A percentile compares a stretch with the other conserved stretches of the same genome.
Conservation (phyloP, 225 moss, liverwort and hornwort genomes). For the Asterella californica region DNA sequence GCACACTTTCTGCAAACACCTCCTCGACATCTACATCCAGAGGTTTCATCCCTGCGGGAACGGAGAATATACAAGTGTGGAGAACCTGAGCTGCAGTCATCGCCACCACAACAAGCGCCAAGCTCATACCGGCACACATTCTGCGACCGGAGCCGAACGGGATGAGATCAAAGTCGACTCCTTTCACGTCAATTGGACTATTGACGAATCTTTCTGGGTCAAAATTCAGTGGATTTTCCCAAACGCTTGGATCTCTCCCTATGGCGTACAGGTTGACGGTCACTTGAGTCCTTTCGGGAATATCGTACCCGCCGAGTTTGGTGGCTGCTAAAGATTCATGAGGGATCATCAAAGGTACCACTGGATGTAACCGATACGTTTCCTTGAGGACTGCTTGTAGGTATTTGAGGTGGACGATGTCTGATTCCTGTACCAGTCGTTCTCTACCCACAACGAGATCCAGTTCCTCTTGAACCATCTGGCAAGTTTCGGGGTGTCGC, state of each 20-base stretch:
- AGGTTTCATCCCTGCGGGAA: not conserved
- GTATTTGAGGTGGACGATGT: slow-evolving; percentile 18
- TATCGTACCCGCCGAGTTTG: slow-evolving; percentile 17
- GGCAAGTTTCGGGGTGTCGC: slow-evolving; percentile 10
- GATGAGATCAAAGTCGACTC: slow-evolving; percentile 47
- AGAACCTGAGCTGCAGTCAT: slow-evolving; percentile 5
- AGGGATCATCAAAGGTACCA: slow-evolving; percentile 10
- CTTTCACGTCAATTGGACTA: slow-evolving; percentile 29
- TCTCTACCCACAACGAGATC: slow-evolving; percentile 17
- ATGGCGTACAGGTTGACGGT: slow-evolving; percentile 53
- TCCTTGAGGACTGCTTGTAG: slow-evolving; percentile 27
- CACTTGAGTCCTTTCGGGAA: slow-evolving; percentile 26
- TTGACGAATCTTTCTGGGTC: slow-evolving; percentile 54
- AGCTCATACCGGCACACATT: slow-evolving; percentile 1
- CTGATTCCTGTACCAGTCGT: slow-evolving; percentile 23
- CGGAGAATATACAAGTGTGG: slow-evolving; percentile 8
- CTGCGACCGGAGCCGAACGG: slow-evolving; percentile 26
- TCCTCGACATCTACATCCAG: slow-evolving; percentile 3
- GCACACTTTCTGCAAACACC: not conserved
- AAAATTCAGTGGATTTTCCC: slow-evolving; percentile 51
- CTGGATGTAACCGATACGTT: slow-evolving; percentile 15
- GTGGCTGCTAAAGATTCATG: not conserved
- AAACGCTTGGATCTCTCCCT: slow-evolving; percentile 46
- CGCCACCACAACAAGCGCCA: not conserved
- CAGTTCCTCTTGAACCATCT: slow-evolving; percentile 16